Evolutionary conservation across 495 filamentous ascomycete genomes (phyloP).

Genomic region (Clavariopsis aquatica): DNA sequence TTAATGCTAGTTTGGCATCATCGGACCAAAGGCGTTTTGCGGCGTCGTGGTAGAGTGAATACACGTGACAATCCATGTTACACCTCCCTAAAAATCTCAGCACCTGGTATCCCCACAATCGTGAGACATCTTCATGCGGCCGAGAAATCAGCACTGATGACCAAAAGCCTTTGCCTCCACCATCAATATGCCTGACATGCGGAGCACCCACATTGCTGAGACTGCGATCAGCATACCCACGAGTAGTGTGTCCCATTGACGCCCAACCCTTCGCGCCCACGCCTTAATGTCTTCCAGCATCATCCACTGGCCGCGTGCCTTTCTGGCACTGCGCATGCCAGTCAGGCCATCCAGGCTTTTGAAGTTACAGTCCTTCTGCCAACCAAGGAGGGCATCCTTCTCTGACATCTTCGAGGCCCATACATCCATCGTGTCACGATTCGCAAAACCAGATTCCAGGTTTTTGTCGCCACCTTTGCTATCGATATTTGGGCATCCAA

Average conservation of each 20-base stretch:
- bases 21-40: conserved; percentile 27
- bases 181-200: conserved; percentile 6
- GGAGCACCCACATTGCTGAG: conserved; percentile 33
- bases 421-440: conserved; percentile 52
- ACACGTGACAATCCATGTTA: neutral
- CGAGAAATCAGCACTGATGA: neutral
- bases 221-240: conserved; percentile 44
- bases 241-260: conserved; percentile 43
- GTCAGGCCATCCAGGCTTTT: conserved; percentile 27
- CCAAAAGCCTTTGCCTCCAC: conserved; percentile 4
- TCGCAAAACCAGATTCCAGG: conserved; percentile 39
- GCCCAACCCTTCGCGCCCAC: conserved; percentile 39
- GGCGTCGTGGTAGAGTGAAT: conserved; percentile 2
- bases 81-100: neutral
- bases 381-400: conserved; percentile 48
- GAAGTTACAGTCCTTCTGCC: conserved; percentile 44
- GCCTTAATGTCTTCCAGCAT: conserved; percentile 41
- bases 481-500: conserved; percentile 38
- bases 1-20: neutral
- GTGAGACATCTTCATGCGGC: neutral
- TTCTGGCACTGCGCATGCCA: conserved; percentile 50
- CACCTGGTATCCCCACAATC: neutral
- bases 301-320: conserved; percentile 43
- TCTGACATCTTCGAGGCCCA: conserved; percentile 48
- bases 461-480: conserved; percentile 25